Base-by-base conservation (phyloP, 768 basidiomycete genomes). In the Boletellus ananas region DNA sequence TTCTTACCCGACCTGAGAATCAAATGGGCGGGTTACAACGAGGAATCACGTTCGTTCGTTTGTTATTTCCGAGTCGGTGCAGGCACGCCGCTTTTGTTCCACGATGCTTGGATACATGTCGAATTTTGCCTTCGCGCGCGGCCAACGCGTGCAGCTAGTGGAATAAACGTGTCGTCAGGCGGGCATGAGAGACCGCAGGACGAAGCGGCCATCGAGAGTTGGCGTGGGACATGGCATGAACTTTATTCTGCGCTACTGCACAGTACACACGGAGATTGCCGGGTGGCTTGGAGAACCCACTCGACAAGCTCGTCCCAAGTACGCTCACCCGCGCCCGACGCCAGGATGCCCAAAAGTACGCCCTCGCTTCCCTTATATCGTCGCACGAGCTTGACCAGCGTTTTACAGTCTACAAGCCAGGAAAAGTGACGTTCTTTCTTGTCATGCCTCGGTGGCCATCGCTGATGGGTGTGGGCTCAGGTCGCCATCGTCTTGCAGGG, bases 401-500 rank as follows among this genome's bases (percentile, higher is more conserved):
- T 37, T 55, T 17, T 18, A 0, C 56, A 93, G 92, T 94, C 68
- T 93, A 90, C 84, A 94, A 94, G 76, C 84, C 91, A 69, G 91
- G 92, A 74, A 94, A 94, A 81, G 90, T 92, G 63, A 50, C 49
- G 60, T 29, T 29, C 54, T 36, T 43, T 10, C 16, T 35, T 13
- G 12, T 41, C 12, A 8, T 3, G 8, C n/a, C 29, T 14, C 16
- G 31, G 2, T 9, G n/a, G 27, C 38, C 33, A 39, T 8, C 29
- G 35, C 47, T 49, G 45, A 61, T 40, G 13, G 20, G 33, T 3
- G 35, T 35, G 38, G 16, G n/a, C 13, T 4, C 57, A 92, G 90
- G 91, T 94, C 62, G 92, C 91, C 59, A 94, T 98, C 76, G 84
- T 97, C 72, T 90, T 98, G 70, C 90, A 94, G 76, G 96, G 96